phyloP scores from a whole-genome alignment of 2,329 filamentous ascomycete genomes.

The Neofusicoccum kwambonambiense region DNA sequence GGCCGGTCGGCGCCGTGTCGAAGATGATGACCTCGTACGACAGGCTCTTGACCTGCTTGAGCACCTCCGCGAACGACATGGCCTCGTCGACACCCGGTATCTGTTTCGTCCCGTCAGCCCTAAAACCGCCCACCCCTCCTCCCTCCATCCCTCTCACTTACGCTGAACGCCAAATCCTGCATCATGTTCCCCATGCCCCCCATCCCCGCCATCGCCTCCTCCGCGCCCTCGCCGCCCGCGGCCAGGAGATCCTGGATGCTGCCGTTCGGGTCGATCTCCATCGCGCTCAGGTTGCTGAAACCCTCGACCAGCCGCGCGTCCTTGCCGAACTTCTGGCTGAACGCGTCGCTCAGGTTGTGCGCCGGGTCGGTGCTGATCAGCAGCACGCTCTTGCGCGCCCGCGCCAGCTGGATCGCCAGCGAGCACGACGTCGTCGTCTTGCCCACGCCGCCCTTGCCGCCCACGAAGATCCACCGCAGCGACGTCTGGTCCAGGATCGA shows the following conservation, averaged over 20 bases:
- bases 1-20: conserved; percentile 95
- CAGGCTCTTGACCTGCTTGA: conserved; percentile 98
- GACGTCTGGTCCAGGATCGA: conserved; percentile 92
- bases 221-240: conserved; percentile 68
- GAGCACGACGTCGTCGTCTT: conserved; percentile 99
- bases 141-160: conserved; percentile 45
- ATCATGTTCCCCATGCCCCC: conserved; percentile 88
- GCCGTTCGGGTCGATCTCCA: conserved; percentile 99
- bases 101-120: conserved; percentile 43
- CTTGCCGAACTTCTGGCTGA: conserved; percentile 99
- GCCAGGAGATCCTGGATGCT: conserved; percentile 94
- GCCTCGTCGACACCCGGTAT: conserved; percentile 98
- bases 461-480: conserved; percentile 98
- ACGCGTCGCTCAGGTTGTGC: conserved; percentile 96
- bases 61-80: conserved; percentile 98
- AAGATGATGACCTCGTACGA: conserved; percentile 99
- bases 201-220: conserved; percentile 68
- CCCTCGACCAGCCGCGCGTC: conserved; percentile 90
- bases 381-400: conserved; percentile 89
- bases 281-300: conserved; percentile 90
- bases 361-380: conserved; percentile 98
- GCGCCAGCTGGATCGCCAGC: conserved; percentile 94
- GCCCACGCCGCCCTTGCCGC: conserved; percentile 95
- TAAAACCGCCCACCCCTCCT: background rate
- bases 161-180: conserved; percentile 95